phyloP scores from a whole-genome alignment of 805 yeast species.

The Blastobotrys americana region DNA sequence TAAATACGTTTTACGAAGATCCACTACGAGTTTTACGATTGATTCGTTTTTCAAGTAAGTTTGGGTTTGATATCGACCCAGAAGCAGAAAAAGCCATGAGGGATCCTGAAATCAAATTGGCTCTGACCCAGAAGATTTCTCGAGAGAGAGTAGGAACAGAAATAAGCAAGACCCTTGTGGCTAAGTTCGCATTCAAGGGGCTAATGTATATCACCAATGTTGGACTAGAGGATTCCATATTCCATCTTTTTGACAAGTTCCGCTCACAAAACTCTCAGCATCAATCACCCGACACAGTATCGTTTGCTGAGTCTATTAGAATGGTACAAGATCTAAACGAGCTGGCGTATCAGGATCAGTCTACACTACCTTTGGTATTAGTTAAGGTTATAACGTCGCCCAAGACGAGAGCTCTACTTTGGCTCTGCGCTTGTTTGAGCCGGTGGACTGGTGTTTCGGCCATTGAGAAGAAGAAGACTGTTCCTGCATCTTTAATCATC shows the following conservation, averaged over 20 bases:
- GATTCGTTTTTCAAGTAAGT: conserved; percentile 78
- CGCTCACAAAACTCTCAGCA: background rate
- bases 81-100: conserved; percentile 59
- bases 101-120: conserved; percentile 45
- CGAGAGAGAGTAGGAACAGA: conserved; percentile 88
- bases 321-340: too few species aligned
- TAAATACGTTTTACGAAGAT: conserved; percentile 83
- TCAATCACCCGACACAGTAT: conserved; percentile 1
- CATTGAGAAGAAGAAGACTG: conserved; percentile 32
- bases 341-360: too few species aligned
- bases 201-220: conserved; percentile 50
- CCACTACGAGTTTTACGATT: conserved; percentile 84
- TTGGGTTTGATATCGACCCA: conserved; percentile 56
- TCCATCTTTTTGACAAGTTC: conserved; percentile 34
- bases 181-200: conserved; percentile 57
- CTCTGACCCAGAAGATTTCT: conserved; percentile 68
- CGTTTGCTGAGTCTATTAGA: background rate
- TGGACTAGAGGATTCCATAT: conserved; percentile 51
- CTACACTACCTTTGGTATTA: background rate
- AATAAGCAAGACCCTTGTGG: conserved; percentile 64
- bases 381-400: background rate
- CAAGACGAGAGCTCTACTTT: conserved; percentile 27
- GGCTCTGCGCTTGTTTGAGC: conserved; percentile 44
- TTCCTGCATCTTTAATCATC: conserved; percentile 42
- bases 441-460: conserved; percentile 42